Percentiles rank a stretch among this genome's conserved stretches.
Conservation (phyloP, 257 asterid species). For the Avicennia marina region DNA sequence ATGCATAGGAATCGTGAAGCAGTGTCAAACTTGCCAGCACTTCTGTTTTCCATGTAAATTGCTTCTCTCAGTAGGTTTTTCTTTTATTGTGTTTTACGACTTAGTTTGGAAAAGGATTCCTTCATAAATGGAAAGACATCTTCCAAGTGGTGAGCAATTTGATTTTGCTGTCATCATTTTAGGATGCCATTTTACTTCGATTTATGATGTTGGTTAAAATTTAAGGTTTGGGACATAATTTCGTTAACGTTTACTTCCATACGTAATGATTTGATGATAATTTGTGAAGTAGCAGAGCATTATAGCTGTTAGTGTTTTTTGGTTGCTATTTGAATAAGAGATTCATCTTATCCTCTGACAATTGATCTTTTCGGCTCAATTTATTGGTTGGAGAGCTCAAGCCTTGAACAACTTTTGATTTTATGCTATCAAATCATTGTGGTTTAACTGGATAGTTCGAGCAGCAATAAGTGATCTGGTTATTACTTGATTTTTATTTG, state of each 20-base stretch:
- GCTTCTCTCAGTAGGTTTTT: constrained; percentile 17
- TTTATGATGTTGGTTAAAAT: neutral
- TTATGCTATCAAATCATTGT: constrained; percentile 19
- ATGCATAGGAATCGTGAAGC: constrained; percentile 26
- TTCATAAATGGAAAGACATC: too few relatives aligned
- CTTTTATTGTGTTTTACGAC: constrained; percentile 1
- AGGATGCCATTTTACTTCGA: too few relatives aligned
- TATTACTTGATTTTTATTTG: constrained; percentile 8
- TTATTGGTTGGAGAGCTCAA: neutral
- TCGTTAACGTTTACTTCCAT: neutral
- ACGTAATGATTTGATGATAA: neutral
- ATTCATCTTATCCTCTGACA: neutral
- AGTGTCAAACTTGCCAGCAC: constrained; percentile 22
- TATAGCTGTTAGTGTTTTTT: neutral
- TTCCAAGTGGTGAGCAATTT: neutral
- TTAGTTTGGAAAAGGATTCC: neutral
- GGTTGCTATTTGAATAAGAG: neutral
- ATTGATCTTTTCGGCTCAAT: neutral
- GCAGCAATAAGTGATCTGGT: neutral
- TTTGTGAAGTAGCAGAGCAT: neutral
- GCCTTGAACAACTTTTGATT: neutral
- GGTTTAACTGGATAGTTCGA: constrained; percentile 6
- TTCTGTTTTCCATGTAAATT: constrained; percentile 26
- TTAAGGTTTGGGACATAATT: neutral
- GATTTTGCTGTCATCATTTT: neutral